Conservation (phyloP, 2,329 filamentous ascomycete genomes). For the Fusarium sarcochroum region DNA sequence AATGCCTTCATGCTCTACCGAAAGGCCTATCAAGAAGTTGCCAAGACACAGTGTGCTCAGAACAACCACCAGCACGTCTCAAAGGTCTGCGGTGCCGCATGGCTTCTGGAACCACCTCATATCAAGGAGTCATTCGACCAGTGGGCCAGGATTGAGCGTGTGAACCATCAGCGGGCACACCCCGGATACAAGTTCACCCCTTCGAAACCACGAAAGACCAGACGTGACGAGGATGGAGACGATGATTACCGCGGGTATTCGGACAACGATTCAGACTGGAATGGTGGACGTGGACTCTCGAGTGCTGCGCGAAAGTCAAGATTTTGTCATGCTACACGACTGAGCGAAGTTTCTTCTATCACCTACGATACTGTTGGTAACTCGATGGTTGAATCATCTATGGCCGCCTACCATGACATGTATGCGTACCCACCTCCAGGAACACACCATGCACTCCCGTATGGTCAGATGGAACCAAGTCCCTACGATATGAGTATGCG, state of each 20-base stretch:
- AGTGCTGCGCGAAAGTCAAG: conserved; percentile 20
- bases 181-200: conserved; percentile 96
- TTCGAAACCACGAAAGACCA: conserved; percentile 70
- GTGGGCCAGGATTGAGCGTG: conserved; percentile 83
- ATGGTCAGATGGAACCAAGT: conserved; percentile 29
- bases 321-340: conserved; percentile 31
- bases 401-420: conserved; percentile 30
- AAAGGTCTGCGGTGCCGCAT: conserved; percentile 86
- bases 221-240: conserved; percentile 52
- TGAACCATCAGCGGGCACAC: conserved; percentile 87
- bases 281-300: conserved; percentile 14
- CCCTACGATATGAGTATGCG: conserved; percentile 29
- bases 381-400: conserved; percentile 10
- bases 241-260: conserved; percentile 27
- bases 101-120: conserved; percentile 82
- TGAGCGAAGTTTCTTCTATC: conserved; percentile 39
- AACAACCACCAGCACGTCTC: conserved; percentile 97
- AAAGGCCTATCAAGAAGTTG: conserved; percentile 89
- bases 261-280: conserved; percentile 46
- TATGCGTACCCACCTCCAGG: conserved; percentile 32
- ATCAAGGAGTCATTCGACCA: conserved; percentile 82
- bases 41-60: conserved; percentile 83
- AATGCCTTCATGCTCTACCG: conserved; percentile 99
- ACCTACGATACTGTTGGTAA: conserved; percentile 24
- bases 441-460: conserved; percentile 23